Evolutionary conservation across 371 early-diverging fungal species (phyloP), one percentile per base, ranked within the genome.

Genomic region (Encephalitozoon hellem): DNA sequence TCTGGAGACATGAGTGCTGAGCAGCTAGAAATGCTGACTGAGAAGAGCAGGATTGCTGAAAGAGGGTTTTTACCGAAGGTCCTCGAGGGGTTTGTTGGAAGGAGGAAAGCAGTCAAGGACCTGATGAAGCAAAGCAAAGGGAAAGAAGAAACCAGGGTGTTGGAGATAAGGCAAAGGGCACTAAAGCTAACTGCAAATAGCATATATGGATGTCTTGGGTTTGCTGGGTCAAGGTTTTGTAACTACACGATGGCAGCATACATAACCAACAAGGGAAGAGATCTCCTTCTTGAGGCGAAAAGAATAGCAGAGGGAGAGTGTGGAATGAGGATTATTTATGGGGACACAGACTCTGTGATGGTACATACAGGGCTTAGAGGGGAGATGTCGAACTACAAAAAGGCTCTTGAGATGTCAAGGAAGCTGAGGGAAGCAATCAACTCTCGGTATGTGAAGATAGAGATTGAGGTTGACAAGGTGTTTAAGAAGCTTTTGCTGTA

Each of bases 321-420:
- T 21, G 70, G 77, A 23, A 42, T 81, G 84, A 54, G 65, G 81
- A 94, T 97, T 12, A 93, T 99, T 83, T 99, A 99, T 85, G 99
- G 99, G 78, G 99, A 99, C 84, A 99, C 99, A 0, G 99, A 99
- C 86, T 96, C 97, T 2, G 94, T 99, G 75, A 98, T 99, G 98
- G 93, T 99, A 59, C 87, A 96, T 82, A 95, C 95, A 4, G 89
- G 90, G 73, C 88, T 90, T n/a, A 85, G 79, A 9, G 88, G 90
- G n/a, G 77, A 92, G 0, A 82, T 82, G 0, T 87, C 45, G 9
- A 77, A 81, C 53, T 41, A 66, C 34, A 72, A 28, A 11, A 49
- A 90, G 52, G 94, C 91, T 53, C 87, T 89, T 51, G 88, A 92
- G 43, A 87, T 94, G 45, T 94, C 93, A 11, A 84, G 88, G 5